These are phyloP conservation scores for Cordyceps pruinosa DNA, from an alignment of 2,329 filamentous ascomycete species.

Conservation along the genomic window DNA sequence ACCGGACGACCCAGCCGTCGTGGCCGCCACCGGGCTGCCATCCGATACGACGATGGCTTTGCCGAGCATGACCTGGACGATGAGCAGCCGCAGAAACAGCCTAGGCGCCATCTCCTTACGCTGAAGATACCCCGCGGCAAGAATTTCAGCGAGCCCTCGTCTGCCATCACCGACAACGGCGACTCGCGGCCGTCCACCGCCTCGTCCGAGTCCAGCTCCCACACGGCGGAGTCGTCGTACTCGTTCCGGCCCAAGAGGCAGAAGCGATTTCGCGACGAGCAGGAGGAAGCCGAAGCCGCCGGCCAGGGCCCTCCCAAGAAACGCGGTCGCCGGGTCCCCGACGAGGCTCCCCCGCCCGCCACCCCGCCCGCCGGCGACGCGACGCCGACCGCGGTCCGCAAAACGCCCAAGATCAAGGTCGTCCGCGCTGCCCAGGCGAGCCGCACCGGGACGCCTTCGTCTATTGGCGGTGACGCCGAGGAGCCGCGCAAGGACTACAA, in stretches of 20 bases:
- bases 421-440: slow-evolving; percentile 23
- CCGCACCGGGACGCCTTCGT: slow-evolving; percentile 26
- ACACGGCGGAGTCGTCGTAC: slow-evolving; percentile 44
- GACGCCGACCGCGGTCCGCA: slow-evolving; percentile 20
- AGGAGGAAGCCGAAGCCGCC: slow-evolving; percentile 33
- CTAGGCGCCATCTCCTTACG: slow-evolving; percentile 27
- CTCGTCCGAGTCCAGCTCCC: slow-evolving; percentile 43
- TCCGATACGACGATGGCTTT: slow-evolving; percentile 7
- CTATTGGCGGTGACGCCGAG: slow-evolving; percentile 27
- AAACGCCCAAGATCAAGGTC: slow-evolving; percentile 33
- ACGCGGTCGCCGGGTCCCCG: slow-evolving; percentile 20
- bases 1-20: slow-evolving; percentile 15
- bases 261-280: slow-evolving; percentile 45
- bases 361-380: background rate
- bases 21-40: slow-evolving; percentile 10
- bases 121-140: slow-evolving; percentile 36
- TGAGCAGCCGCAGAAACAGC: slow-evolving; percentile 21
- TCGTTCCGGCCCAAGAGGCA: slow-evolving; percentile 50
- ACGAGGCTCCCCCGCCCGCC: background rate
- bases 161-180: slow-evolving; percentile 33
- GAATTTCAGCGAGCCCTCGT: slow-evolving; percentile 32
- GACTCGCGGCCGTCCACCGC: slow-evolving; percentile 47
- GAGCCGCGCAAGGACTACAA: slow-evolving; percentile 48
- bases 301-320: slow-evolving; percentile 34
- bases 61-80: slow-evolving; percentile 16